Conservation (phyloP, 441 rosid genomes). For the Mallotus japonicus region DNA sequence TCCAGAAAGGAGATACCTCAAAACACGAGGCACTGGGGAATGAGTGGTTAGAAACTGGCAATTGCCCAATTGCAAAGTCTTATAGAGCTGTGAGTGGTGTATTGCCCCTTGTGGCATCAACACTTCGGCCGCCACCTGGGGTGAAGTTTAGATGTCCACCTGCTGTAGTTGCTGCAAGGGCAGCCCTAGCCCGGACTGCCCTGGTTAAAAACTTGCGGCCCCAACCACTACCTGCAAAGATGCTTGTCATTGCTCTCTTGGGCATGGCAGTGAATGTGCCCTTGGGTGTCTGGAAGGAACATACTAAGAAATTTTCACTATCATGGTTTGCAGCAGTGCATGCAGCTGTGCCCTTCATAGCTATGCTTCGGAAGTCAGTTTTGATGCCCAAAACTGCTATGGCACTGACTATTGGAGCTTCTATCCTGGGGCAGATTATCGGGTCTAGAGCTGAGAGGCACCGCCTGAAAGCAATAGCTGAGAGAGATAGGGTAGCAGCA, state of each 20-base stretch:
- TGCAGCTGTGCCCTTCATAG: constrained; percentile 87
- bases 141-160: constrained; percentile 70
- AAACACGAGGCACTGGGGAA: constrained; percentile 69
- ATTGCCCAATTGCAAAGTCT: constrained; percentile 84
- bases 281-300: constrained; percentile 79
- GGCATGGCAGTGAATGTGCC: constrained; percentile 88
- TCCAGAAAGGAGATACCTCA: constrained; percentile 48
- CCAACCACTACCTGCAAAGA: constrained; percentile 77
- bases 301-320: constrained; percentile 69
- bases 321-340: constrained; percentile 85
- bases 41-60: constrained; percentile 73
- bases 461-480: constrained; percentile 49
- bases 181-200: constrained; percentile 68
- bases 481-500: constrained; percentile 26
- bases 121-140: constrained; percentile 62
- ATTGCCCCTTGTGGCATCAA: constrained; percentile 66
- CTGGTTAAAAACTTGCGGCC: constrained; percentile 68
- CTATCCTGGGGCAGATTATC: constrained; percentile 73
- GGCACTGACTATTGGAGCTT: constrained; percentile 79
- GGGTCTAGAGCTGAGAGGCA: constrained; percentile 83
- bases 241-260: constrained; percentile 67
- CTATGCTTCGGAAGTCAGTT: constrained; percentile 82
- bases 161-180: constrained; percentile 76
- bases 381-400: constrained; percentile 82
- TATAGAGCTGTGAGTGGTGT: constrained; percentile 66